A percentile compares a stretch with the other conserved stretches of the same genome.
Conservation (phyloP, 2,329 filamentous ascomycete species). For the Pezicula carpinea region DNA sequence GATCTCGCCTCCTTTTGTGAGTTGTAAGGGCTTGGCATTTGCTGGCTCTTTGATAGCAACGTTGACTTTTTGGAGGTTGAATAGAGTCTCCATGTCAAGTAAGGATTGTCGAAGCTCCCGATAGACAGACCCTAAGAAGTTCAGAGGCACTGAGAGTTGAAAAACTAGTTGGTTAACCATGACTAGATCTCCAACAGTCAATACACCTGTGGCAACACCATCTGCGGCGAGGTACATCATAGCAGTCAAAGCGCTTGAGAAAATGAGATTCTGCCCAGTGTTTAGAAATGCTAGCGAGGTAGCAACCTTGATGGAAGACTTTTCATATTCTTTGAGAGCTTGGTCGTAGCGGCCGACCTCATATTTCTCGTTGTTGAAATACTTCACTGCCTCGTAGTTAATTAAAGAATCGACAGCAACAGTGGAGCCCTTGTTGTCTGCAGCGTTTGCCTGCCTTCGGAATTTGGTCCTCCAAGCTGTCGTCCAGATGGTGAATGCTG, state of each 20-base stretch:
- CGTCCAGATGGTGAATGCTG: constrained; percentile 94
- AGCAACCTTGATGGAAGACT: constrained; percentile 92
- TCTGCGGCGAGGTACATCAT: constrained; percentile 98
- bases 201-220: constrained; percentile 72
- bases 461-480: constrained; percentile 98
- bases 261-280: constrained; percentile 94
- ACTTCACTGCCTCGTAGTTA: constrained; percentile 99
- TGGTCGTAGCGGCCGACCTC: constrained; percentile 88
- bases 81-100: constrained; percentile 97
- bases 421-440: constrained; percentile 91
- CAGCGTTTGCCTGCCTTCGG: constrained; percentile 88
- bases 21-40: constrained; percentile 65
- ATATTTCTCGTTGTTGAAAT: constrained; percentile 98
- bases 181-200: constrained; percentile 94
- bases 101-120: constrained; percentile 91
- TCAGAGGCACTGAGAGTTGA: constrained; percentile 92
- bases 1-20: constrained; percentile 81
- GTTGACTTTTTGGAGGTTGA: constrained; percentile 96
- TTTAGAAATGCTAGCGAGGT: constrained; percentile 92
- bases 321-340: constrained; percentile 81
- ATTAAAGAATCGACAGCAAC: constrained; percentile 95
- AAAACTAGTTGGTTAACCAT: constrained; percentile 99
- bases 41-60: constrained; percentile 76
- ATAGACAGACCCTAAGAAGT: constrained; percentile 97
- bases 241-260: constrained; percentile 83